phyloP scores from a whole-genome alignment of 257 asterid genomes.

The Osmanthus fragrans region DNA sequence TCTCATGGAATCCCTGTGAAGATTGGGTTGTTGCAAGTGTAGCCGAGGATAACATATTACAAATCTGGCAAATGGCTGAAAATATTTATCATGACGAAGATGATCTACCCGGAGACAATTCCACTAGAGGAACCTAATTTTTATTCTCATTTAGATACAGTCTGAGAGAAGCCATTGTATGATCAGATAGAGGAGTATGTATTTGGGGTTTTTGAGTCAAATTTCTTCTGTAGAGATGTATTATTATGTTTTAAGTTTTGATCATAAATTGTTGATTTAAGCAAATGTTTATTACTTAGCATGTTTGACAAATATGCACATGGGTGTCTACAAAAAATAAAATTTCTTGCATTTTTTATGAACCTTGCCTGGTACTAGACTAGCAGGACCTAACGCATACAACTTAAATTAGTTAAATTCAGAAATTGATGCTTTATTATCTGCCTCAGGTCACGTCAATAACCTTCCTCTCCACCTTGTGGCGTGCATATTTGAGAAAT shows the following conservation, averaged over 20 bases:
- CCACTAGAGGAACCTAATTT: slow-evolving; percentile 46
- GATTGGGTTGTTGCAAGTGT: slow-evolving; percentile 98
- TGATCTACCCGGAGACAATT: slow-evolving; percentile 78
- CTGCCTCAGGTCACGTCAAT: too few relatives aligned
- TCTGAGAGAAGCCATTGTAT: neutral
- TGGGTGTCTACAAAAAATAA: too few relatives aligned
- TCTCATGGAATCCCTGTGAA: slow-evolving; percentile 96
- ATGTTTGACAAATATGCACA: too few relatives aligned
- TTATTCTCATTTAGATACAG: neutral
- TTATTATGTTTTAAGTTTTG: neutral
- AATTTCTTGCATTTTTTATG: too few relatives aligned
- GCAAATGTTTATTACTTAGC: too few relatives aligned
- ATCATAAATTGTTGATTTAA: too few relatives aligned
- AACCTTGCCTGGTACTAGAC: too few relatives aligned
- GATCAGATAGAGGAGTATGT: neutral
- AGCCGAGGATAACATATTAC: slow-evolving; percentile 93
- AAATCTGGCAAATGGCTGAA: slow-evolving; percentile 99
- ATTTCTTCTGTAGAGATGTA: neutral
- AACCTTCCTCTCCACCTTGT: too few relatives aligned
- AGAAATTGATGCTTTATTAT: too few relatives aligned
- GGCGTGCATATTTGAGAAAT: too few relatives aligned
- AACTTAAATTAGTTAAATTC: too few relatives aligned
- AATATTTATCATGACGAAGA: slow-evolving; percentile 93
- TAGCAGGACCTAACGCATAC: too few relatives aligned
- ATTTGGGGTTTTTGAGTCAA: neutral